Evolutionary conservation across 2,329 filamentous ascomycete species (phyloP).

Genomic region (Eutypa lata): DNA sequence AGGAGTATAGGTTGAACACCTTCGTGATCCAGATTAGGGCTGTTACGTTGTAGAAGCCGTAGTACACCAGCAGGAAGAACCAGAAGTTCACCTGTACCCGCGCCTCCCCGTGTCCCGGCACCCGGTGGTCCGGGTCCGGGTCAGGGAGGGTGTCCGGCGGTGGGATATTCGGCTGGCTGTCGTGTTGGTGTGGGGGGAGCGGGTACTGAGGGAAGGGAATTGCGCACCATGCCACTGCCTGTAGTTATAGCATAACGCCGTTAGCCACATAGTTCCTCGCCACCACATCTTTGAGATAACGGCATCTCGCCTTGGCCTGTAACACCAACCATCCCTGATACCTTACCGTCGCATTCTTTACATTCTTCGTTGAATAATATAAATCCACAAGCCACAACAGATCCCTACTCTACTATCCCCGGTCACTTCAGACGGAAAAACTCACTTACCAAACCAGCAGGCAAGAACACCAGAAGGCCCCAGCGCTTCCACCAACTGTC

Average conservation of each 20-base stretch:
- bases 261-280: slow-evolving; percentile 8
- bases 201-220: slow-evolving; percentile 64
- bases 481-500: slow-evolving; percentile 64
- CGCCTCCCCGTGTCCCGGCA: slow-evolving; percentile 61
- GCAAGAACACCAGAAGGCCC: slow-evolving; percentile 57
- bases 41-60: slow-evolving; percentile 65
- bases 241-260: slow-evolving; percentile 4
- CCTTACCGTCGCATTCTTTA: not conserved
- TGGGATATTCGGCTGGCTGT: not conserved
- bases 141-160: slow-evolving; percentile 20
- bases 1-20: slow-evolving; percentile 66
- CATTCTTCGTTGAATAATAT: too few species aligned
- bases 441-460: slow-evolving; percentile 54
- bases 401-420: not conserved
- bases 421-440: not conserved
- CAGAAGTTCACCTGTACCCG: slow-evolving; percentile 66
- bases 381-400: too few species aligned
- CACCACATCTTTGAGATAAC: not conserved
- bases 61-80: slow-evolving; percentile 70
- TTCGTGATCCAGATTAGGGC: slow-evolving; percentile 70
- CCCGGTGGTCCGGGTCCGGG: slow-evolving; percentile 34
- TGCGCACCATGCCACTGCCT: slow-evolving; percentile 64
- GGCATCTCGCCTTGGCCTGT: not conserved
- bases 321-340: not conserved
- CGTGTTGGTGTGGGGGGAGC: slow-evolving; percentile 30